phyloP scores from a whole-genome alignment of 2,329 filamentous ascomycete species.

The Exophiala sideris region DNA sequence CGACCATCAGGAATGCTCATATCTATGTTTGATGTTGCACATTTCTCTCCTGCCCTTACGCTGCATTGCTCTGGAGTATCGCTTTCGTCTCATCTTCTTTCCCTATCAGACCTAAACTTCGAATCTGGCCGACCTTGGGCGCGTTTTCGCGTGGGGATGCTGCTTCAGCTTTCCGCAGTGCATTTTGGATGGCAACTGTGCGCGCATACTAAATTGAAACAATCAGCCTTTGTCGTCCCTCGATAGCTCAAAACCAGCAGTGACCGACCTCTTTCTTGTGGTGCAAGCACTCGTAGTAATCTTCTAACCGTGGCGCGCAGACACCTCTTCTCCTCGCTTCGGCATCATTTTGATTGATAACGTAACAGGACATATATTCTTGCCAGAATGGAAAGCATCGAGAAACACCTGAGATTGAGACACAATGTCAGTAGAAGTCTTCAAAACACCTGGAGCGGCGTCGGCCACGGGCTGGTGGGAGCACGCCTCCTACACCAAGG shows the following conservation, averaged over 20 bases:
- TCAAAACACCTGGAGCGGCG: background rate
- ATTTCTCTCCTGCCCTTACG: background rate
- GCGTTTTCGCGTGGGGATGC: conserved; percentile 74
- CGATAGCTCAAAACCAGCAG: background rate
- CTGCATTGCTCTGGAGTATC: conserved; percentile 8
- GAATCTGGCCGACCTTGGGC: conserved; percentile 80
- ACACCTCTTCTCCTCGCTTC: conserved; percentile 80
- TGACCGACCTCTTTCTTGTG: conserved; percentile 92
- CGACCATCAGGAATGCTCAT: background rate
- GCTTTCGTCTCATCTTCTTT: conserved; percentile 73
- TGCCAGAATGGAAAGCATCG: conserved; percentile 99
- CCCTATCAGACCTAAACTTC: conserved; percentile 77
- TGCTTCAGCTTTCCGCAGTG: conserved; percentile 76
- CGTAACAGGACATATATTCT: conserved; percentile 96
- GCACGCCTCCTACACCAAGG: background rate
- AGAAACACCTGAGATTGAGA: conserved; percentile 52
- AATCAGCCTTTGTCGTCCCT: background rate
- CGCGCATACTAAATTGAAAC: conserved; percentile 63
- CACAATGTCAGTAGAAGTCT: conserved; percentile 9
- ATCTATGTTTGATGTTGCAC: too few relatives aligned
- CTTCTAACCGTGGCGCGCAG: conserved; percentile 79
- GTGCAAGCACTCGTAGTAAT: conserved; percentile 98
- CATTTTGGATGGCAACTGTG: conserved; percentile 73
- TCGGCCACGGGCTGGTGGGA: background rate
- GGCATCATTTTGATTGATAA: conserved; percentile 81